Conservation (phyloP, 352 stramenopile genomes). For the Globisporangium uncinulatum region DNA sequence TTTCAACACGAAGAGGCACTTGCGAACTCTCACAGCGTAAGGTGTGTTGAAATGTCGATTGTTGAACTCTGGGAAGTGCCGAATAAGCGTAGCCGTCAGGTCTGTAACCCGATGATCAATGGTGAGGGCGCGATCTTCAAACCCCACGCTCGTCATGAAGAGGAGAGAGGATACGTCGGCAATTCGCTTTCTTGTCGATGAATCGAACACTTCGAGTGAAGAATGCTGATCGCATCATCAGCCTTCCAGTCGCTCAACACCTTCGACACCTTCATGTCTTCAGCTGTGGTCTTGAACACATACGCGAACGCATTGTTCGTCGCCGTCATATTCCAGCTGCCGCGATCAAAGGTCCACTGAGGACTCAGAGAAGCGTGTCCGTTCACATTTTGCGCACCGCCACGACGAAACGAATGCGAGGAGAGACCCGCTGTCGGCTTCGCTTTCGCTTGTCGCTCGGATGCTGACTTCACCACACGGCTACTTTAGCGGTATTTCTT, state of each 20-base stretch:
- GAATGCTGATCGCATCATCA: not conserved
- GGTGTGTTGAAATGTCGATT: not conserved
- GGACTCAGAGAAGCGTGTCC: conserved; percentile 1
- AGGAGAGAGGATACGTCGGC: not conserved
- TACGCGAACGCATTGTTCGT: conserved; percentile 21
- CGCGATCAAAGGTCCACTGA: conserved; percentile 27
- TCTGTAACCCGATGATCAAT: not conserved
- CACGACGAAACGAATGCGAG: conserved; percentile 22
- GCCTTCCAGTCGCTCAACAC: not conserved
- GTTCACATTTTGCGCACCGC: conserved; percentile 21
- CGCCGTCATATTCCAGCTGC: conserved; percentile 23
- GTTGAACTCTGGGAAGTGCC: not conserved
- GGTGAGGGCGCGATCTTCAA: not conserved
- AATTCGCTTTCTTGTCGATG: not conserved
- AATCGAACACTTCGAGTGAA: not conserved
- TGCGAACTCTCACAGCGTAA: not conserved
- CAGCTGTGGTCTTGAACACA: conserved; percentile 1
- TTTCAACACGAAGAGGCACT: not conserved
- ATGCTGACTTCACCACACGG: not conserved
- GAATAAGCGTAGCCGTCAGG: not conserved
- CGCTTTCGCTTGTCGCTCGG: not conserved
- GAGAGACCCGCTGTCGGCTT: conserved; percentile 5
- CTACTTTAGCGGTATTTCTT: not conserved
- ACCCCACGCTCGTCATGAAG: not conserved
- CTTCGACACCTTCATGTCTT: not conserved